Base-by-base conservation (phyloP, 108 stramenopile genomes). In the Stephanodiscus minutulus region DNA sequence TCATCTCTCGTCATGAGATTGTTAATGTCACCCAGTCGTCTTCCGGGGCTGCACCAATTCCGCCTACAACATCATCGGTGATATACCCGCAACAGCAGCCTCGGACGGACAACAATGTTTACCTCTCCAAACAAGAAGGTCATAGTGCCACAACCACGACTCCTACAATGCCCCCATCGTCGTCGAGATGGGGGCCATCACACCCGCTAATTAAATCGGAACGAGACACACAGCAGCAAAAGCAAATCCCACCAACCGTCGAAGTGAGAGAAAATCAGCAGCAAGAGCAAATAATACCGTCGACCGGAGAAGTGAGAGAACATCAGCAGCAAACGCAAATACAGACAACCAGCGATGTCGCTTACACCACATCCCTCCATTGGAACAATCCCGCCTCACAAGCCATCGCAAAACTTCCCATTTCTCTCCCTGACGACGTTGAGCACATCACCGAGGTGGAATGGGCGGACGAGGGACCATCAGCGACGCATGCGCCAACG, bases 401-500 rank as follows among this genome's bases (percentile, higher is more conserved):
- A 22, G 9, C 65, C 5, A 47, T 68, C 2, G 24, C 31, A 10
- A 76, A 76, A 76, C 75, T 67, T 60, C 58, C 57, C 56, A 70
- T 70, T 20, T 18, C 27, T 18, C 66, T 78, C 15, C 82, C 76
- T 37, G 29, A 37, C 18, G 86, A 86, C 55, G 83, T 86, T 20
- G 63, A 68, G 12, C 68, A 70, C 57, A 79, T 86, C 25, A 64
- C 68, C n/a, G 79, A 79, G 20, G 77, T 84, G 27, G 86, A 84
- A 76, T 86, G 83, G 85, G 85, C 76, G 46, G 59, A 48, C 1
- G 74, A 75, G 29, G 59, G 35, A 8, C 59, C 59, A 7, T 18
- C 36, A 5, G 35, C 59, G 5, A 37, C 20, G 59, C 59, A 60
- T 18, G 37, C 10, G 15, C 27, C 47, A 12, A 60, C 35, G 0